Percentiles rank a stretch among this genome's conserved stretches.
phyloP scores from a whole-genome alignment of 2,329 filamentous ascomycete species.

The Aureobasidium sp. region DNA sequence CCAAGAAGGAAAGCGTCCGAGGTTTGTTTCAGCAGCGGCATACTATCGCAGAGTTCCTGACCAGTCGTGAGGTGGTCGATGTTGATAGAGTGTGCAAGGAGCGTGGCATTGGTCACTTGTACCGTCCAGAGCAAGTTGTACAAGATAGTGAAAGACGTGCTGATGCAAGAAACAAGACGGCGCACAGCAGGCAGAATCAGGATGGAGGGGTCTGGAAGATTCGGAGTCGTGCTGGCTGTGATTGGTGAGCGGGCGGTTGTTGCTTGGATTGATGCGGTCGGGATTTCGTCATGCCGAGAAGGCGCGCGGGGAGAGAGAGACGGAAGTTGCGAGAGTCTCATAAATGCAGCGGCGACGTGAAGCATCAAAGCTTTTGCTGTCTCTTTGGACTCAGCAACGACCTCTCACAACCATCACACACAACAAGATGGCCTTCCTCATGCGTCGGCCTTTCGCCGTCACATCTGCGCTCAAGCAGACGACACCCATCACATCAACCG shows the following conservation, averaged over 20 bases:
- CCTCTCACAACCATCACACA: constrained; percentile 17
- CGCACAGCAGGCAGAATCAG: not conserved
- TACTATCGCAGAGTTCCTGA: not conserved
- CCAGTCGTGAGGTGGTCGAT: not conserved
- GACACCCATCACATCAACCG: constrained; percentile 38
- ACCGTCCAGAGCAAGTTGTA: not conserved
- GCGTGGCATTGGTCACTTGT: not conserved
- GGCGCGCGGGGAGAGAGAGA: not conserved
- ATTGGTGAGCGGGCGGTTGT: no score
- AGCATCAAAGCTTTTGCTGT: not conserved
- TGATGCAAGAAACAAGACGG: not conserved
- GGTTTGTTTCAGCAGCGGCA: constrained; percentile 1
- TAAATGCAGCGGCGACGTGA: not conserved
- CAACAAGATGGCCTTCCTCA: constrained; percentile 53
- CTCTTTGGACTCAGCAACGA: not conserved
- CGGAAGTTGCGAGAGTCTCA: not conserved
- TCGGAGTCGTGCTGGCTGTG: not conserved
- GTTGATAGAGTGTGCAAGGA: not conserved
- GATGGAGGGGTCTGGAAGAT: constrained; percentile 11
- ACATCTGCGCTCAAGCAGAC: constrained; percentile 51
- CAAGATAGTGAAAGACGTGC: not conserved
- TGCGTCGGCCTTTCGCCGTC: constrained; percentile 58
- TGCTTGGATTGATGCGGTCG: not conserved
- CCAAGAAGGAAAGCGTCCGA: not conserved
- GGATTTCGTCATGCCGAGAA: constrained; percentile 7